A percentile compares a stretch with the other conserved stretches of the same genome.
These are phyloP conservation scores for Teunomyces cretensis DNA, from an alignment of 805 yeast species.

Conservation along the genomic window DNA sequence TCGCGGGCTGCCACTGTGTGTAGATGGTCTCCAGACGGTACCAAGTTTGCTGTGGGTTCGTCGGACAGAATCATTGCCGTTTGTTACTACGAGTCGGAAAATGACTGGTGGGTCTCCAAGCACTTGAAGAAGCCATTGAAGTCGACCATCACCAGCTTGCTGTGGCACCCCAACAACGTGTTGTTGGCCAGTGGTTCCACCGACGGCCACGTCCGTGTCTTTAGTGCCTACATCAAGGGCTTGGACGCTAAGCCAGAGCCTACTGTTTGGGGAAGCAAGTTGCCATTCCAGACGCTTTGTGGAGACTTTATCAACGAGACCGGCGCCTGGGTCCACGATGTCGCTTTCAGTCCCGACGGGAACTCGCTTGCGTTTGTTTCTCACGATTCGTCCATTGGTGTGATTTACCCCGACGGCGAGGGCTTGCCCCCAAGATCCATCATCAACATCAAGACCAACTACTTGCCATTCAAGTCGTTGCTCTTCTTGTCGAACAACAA, in stretches of 20 bases:
- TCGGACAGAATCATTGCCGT: slow-evolving; percentile 93
- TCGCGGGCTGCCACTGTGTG: slow-evolving; percentile 94
- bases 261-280: slow-evolving; percentile 88
- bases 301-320: slow-evolving; percentile 71
- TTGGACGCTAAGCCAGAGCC: slow-evolving; percentile 81
- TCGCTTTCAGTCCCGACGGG: slow-evolving; percentile 78
- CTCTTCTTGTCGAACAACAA: slow-evolving; percentile 66
- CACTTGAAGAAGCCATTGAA: slow-evolving; percentile 94
- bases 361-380: slow-evolving; percentile 77
- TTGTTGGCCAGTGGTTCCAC: slow-evolving; percentile 88
- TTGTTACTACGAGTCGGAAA: slow-evolving; percentile 92
- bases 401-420: slow-evolving; percentile 76
- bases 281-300: slow-evolving; percentile 90
- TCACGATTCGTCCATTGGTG: slow-evolving; percentile 81
- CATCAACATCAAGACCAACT: slow-evolving; percentile 57
- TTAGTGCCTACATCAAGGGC: slow-evolving; percentile 85
- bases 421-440: slow-evolving; percentile 61
- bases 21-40: slow-evolving; percentile 93
- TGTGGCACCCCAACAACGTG: slow-evolving; percentile 94
- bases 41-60: slow-evolving; percentile 95
- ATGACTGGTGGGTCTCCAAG: slow-evolving; percentile 99
- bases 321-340: slow-evolving; percentile 92
- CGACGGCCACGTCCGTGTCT: slow-evolving; percentile 88
- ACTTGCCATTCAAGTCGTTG: slow-evolving; percentile 78
- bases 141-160: slow-evolving; percentile 77